phyloP scores from a whole-genome alignment of 805 yeast genomes.

The Schizosaccharomyces cryophilus region DNA sequence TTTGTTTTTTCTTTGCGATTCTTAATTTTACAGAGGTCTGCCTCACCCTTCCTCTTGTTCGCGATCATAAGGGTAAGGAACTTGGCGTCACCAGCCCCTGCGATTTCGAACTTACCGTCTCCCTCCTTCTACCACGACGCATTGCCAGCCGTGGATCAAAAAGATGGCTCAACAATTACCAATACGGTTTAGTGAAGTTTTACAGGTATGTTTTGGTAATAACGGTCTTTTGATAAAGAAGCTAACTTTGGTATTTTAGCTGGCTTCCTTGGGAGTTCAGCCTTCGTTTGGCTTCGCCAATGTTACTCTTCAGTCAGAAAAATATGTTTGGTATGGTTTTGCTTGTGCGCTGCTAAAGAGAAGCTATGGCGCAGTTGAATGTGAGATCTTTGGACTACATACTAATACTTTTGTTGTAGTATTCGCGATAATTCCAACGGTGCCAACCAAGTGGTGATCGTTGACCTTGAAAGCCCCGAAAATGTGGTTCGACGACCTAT shows the following conservation, averaged over 20 bases:
- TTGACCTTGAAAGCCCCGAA: constrained; percentile 59
- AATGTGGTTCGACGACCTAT: constrained; percentile 69
- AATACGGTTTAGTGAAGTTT: constrained; percentile 1
- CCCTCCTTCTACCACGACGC: constrained; percentile 1
- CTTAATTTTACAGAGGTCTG: too few species aligned
- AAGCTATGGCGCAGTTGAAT: neutral
- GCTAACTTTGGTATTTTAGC: constrained; percentile 16
- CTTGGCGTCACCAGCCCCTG: neutral
- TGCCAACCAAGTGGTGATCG: constrained; percentile 72
- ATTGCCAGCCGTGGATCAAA: neutral
- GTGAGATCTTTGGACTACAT: neutral
- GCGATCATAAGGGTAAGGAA: neutral
- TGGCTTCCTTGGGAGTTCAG: constrained; percentile 64
- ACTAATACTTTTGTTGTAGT: constrained; percentile 6
- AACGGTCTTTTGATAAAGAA: too few species aligned
- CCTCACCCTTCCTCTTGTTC: too few species aligned
- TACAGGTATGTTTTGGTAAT: neutral
- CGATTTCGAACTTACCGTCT: neutral
- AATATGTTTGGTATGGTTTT: constrained; percentile 51
- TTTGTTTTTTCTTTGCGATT: too few species aligned
- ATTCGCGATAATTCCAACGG: constrained; percentile 25
- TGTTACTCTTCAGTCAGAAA: constrained; percentile 83
- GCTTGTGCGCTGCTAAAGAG: constrained; percentile 11
- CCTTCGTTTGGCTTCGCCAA: constrained; percentile 77
- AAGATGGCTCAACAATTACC: constrained; percentile 2